Evolutionary conservation across 225 moss, liverwort and hornwort species (phyloP).

Genomic region (Straminergon stramineum): DNA sequence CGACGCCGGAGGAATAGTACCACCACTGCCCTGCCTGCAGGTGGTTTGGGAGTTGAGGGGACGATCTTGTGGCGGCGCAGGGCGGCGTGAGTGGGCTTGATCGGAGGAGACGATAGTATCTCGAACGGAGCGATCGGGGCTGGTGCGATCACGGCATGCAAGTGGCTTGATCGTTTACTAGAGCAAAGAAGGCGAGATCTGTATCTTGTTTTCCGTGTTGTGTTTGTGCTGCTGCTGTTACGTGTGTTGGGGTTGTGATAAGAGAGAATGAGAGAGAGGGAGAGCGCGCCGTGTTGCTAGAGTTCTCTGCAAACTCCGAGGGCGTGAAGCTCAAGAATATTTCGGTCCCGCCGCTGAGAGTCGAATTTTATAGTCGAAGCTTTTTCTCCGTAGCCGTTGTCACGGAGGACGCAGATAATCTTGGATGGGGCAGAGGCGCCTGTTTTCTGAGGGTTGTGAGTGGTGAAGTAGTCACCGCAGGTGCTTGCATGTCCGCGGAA

Average conservation of each 20-base stretch:
- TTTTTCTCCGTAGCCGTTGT: background rate
- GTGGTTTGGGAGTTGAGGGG: background rate
- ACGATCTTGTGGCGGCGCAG: constrained; percentile 9
- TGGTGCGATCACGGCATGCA: background rate
- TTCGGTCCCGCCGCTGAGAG: background rate
- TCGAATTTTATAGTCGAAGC: background rate
- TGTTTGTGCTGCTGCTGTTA: background rate
- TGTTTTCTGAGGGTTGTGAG: background rate
- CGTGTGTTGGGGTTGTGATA: background rate
- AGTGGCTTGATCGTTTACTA: background rate
- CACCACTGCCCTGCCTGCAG: background rate
- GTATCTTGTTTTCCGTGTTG: background rate
- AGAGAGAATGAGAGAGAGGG: background rate
- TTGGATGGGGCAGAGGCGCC: background rate
- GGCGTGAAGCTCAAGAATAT: background rate
- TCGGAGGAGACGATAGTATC: background rate
- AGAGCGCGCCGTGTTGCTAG: background rate
- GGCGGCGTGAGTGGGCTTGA: background rate
- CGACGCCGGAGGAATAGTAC: background rate
- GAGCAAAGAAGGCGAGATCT: background rate
- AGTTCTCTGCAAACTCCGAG: constrained; percentile 2
- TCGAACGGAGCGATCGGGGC: background rate
- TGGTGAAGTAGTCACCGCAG: no score
- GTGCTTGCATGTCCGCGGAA: background rate
- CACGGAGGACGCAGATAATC: background rate